Percentiles rank a stretch among this genome's conserved stretches.
phyloP scores from a whole-genome alignment of 2,329 filamentous ascomycete species.

The Cercospora sesami region DNA sequence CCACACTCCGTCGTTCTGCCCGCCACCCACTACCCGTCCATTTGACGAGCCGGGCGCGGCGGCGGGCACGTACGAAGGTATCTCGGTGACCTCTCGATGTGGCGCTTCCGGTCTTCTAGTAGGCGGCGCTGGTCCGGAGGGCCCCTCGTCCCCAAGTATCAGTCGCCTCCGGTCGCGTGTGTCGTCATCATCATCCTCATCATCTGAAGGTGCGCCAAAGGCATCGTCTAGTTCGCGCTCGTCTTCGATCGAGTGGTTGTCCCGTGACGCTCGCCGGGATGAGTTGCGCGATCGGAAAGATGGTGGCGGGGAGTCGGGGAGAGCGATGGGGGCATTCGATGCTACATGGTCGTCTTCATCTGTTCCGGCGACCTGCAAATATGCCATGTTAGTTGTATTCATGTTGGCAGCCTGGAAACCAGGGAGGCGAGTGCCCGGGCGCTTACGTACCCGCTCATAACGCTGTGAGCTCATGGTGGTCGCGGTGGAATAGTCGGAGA shows the following conservation, averaged over 20 bases:
- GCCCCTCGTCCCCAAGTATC: conserved; percentile 48
- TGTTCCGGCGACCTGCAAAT: conserved; percentile 41
- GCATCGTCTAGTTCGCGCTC: conserved; percentile 87
- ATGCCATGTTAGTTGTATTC: conserved; percentile 20
- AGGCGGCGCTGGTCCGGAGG: conserved; percentile 17
- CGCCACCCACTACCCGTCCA: conserved; percentile 65
- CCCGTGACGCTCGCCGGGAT: conserved; percentile 59
- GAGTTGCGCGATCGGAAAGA: conserved; percentile 87
- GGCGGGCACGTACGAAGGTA: conserved; percentile 52
- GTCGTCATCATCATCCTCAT: conserved; percentile 69
- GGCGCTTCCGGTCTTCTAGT: conserved; percentile 40
- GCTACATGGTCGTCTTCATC: conserved; percentile 45
- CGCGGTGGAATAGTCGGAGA: conserved; percentile 12
- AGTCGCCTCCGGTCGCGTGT: conserved; percentile 81
- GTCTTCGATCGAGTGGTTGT: conserved; percentile 58
- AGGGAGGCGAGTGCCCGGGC: conserved; percentile 20
- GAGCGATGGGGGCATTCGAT: conserved; percentile 39
- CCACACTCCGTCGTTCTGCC: conserved; percentile 84
- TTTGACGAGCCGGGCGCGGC: conserved; percentile 40
- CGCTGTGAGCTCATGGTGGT: conserved; percentile 49
- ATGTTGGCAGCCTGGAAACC: conserved; percentile 11
- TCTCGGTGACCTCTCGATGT: conserved; percentile 53
- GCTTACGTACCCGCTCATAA: conserved; percentile 50
- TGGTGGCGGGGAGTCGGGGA: conserved; percentile 59
- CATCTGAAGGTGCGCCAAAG: conserved; percentile 68